Conservation (phyloP, 108 stramenopile species). For the Fistulifera solaris region DNA sequence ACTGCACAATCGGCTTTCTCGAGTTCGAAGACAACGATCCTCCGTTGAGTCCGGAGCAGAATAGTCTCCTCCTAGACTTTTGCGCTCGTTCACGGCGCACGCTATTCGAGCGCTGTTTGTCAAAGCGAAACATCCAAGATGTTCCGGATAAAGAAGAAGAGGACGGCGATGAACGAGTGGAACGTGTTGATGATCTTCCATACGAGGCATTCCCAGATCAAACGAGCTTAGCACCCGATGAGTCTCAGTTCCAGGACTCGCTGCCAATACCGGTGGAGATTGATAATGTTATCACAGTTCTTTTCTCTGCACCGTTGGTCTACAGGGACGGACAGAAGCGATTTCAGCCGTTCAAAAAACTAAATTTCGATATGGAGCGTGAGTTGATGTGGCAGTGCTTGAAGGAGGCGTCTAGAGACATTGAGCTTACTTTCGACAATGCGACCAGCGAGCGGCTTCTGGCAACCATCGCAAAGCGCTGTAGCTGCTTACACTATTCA, state of each 20-base stretch:
- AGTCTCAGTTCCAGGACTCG: too few species aligned
- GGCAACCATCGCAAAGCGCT: slow-evolving; percentile 49
- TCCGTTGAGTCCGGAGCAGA: slow-evolving; percentile 18
- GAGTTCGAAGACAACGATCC: slow-evolving; percentile 42
- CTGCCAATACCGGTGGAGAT: slow-evolving; percentile 2
- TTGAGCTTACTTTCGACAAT: slow-evolving; percentile 64
- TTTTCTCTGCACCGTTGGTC: slow-evolving; percentile 81
- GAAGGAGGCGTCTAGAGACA: slow-evolving; percentile 70
- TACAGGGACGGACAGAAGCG: slow-evolving; percentile 38
- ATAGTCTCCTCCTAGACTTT: slow-evolving; percentile 12
- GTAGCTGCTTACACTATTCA: slow-evolving; percentile 70
- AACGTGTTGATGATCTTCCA: background rate
- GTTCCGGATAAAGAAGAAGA: slow-evolving; percentile 8
- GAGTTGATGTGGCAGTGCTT: slow-evolving; percentile 67
- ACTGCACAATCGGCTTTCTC: slow-evolving; percentile 15
- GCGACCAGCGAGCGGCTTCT: slow-evolving; percentile 65
- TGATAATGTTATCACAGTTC: slow-evolving; percentile 58
- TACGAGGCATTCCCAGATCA: too few species aligned
- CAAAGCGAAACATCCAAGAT: too few species aligned
- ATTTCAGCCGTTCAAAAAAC: slow-evolving; percentile 56
- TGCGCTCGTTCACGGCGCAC: slow-evolving; percentile 19
- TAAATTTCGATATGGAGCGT: slow-evolving; percentile 73
- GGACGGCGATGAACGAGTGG: slow-evolving; percentile 1
- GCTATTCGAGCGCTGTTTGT: slow-evolving; percentile 19
- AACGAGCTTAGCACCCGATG: too few species aligned